phyloP scores from a whole-genome alignment of 1,139 yeast genomes.

The Blastobotrys arbuscula region DNA sequence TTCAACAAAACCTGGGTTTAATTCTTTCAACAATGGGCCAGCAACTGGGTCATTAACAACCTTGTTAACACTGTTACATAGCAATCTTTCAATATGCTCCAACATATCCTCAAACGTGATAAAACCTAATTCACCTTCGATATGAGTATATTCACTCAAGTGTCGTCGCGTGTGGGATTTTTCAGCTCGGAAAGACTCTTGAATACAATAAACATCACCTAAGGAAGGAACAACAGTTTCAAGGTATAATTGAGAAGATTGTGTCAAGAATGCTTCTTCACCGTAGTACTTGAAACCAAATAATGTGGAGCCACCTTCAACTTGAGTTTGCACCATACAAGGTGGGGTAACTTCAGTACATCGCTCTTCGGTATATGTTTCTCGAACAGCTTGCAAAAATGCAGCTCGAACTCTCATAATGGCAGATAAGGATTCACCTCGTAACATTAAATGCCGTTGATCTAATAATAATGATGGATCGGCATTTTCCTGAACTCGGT shows the following conservation, averaged over 20 bases:
- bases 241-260: conserved; percentile 92
- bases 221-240: conserved; percentile 95
- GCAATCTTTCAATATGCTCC: conserved; percentile 73
- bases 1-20: conserved; percentile 83
- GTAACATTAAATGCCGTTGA: conserved; percentile 87
- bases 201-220: conserved; percentile 96
- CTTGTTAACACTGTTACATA: conserved; percentile 63
- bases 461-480: conserved; percentile 91
- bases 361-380: conserved; percentile 68
- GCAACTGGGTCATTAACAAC: conserved; percentile 86
- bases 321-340: conserved; percentile 99
- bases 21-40: conserved; percentile 81
- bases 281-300: conserved; percentile 94
- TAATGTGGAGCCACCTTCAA: conserved; percentile 97
- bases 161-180: conserved; percentile 99
- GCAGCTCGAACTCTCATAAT: conserved; percentile 94
- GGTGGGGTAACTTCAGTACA: conserved; percentile 95
- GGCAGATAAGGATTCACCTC: conserved; percentile 94
- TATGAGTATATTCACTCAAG: conserved; percentile 92
- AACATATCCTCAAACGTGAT: conserved; percentile 80
- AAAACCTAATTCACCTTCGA: conserved; percentile 91
- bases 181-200: conserved; percentile 99
- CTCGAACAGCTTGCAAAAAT: conserved; percentile 66
- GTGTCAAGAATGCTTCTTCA: conserved; percentile 94
- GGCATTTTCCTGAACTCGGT: conserved; percentile 88